Evolutionary conservation across 805 yeast genomes (phyloP).

Genomic region (Saccharomycopsis guyanensis): DNA sequence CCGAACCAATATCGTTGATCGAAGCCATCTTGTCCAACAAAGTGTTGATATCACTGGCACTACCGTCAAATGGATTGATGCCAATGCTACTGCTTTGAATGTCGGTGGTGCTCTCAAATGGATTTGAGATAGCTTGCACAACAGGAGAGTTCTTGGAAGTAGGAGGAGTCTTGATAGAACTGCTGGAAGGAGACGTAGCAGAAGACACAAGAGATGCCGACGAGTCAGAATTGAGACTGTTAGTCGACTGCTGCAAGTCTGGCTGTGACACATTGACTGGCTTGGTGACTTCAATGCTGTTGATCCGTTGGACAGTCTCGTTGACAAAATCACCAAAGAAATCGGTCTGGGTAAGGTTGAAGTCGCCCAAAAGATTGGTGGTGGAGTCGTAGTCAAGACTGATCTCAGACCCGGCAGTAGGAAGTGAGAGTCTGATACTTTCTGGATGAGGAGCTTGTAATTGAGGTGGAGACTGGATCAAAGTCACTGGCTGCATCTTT

Average conservation of each 20-base stretch:
- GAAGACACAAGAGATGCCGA: slow-evolving; percentile 8
- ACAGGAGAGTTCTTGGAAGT: slow-evolving; percentile 3
- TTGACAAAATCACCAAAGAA: slow-evolving; percentile 13
- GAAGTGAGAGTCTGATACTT: too few species aligned
- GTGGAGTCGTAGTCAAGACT: too few species aligned
- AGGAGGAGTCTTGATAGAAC: background rate
- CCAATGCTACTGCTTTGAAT: background rate
- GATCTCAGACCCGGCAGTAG: too few species aligned
- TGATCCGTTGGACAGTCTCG: slow-evolving; percentile 12
- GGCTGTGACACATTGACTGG: too few species aligned
- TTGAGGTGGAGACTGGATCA: too few species aligned
- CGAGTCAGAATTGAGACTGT: background rate
- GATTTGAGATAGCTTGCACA: background rate
- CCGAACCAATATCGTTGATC: background rate
- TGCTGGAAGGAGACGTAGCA: slow-evolving; percentile 4
- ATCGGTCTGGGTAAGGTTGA: slow-evolving; percentile 2
- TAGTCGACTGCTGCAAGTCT: background rate
- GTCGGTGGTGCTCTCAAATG: background rate
- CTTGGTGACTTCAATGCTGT: background rate
- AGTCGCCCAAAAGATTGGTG: slow-evolving; percentile 11
- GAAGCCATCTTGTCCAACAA: background rate
- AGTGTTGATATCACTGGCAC: background rate
- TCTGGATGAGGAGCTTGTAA: too few species aligned
- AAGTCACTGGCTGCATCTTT: too few species aligned
- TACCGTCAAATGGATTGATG: background rate